These are phyloP conservation scores for Mortierella alpina DNA, from an alignment of 192 early-diverging fungal genomes.

Conservation along the genomic window DNA sequence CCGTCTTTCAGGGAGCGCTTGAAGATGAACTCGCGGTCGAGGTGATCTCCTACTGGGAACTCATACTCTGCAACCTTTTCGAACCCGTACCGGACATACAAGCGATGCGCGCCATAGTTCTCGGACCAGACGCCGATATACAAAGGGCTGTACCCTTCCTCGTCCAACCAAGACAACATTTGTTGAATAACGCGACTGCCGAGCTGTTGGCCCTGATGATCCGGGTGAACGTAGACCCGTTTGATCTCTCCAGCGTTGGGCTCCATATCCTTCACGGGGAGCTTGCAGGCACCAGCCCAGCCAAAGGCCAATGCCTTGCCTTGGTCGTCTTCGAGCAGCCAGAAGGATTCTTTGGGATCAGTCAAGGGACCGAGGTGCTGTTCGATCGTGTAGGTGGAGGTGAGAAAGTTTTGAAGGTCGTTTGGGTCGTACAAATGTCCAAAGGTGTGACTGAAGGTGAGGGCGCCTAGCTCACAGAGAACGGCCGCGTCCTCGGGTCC, in stretches of 20 bases:
- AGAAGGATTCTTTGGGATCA: conserved; percentile 38
- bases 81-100: conserved; percentile 37
- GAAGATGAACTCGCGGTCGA: conserved; percentile 44
- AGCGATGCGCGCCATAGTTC: conserved; percentile 44
- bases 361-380: conserved; percentile 24
- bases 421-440: conserved; percentile 32
- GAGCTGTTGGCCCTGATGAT: conserved; percentile 41
- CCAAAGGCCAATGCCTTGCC: conserved; percentile 32
- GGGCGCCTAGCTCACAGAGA: conserved; percentile 35
- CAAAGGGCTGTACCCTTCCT: conserved; percentile 14
- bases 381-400: conserved; percentile 38
- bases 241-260: conserved; percentile 45
- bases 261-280: conserved; percentile 28
- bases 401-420: conserved; percentile 25
- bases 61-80: conserved; percentile 27
- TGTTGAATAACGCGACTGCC: conserved; percentile 16
- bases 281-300: conserved; percentile 43
- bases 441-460: conserved; percentile 44
- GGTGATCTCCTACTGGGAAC: conserved; percentile 26
- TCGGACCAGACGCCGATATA: conserved; percentile 51
- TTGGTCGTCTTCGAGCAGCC: conserved; percentile 40
- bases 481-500: conserved; percentile 25
- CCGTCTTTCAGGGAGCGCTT: conserved; percentile 1
- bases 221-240: conserved; percentile 40
- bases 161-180: conserved; percentile 33